Conservation (phyloP, 2,329 filamentous ascomycete species). For the Xylariaceae sp. region DNA sequence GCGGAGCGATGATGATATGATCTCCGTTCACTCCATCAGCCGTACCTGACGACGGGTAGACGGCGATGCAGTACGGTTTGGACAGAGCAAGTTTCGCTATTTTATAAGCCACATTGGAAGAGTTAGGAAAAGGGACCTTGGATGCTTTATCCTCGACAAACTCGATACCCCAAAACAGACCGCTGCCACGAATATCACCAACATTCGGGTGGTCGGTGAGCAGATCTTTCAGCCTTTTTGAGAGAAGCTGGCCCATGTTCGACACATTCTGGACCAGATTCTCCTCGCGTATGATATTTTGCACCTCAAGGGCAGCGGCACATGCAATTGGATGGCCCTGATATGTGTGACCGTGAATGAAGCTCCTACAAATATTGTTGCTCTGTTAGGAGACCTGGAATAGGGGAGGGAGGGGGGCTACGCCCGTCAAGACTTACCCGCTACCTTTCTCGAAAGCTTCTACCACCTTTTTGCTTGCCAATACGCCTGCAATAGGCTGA, state of each 20-base stretch:
- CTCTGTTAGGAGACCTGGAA: background rate
- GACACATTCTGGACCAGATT: constrained; percentile 32
- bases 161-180: constrained; percentile 44
- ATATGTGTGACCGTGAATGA: constrained; percentile 55
- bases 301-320: constrained; percentile 37
- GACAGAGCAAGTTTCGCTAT: constrained; percentile 19
- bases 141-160: constrained; percentile 38
- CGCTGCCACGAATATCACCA: constrained; percentile 38
- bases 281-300: constrained; percentile 35
- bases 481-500: constrained; percentile 54
- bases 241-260: constrained; percentile 31
- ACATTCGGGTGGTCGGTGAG: constrained; percentile 33
- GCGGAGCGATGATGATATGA: constrained; percentile 63
- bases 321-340: constrained; percentile 38
- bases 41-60: constrained; percentile 52
- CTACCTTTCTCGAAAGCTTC: constrained; percentile 37
- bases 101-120: constrained; percentile 13
- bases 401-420: background rate
- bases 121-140: constrained; percentile 34
- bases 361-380: constrained; percentile 24
- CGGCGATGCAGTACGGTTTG: constrained; percentile 21
- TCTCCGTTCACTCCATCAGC: constrained; percentile 50
- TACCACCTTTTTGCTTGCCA: constrained; percentile 49
- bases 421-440: constrained; percentile 26
- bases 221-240: constrained; percentile 24